These are phyloP conservation scores for Gymnopilus dilepis DNA, from an alignment of 768 basidiomycete species.

Conservation along the genomic window DNA sequence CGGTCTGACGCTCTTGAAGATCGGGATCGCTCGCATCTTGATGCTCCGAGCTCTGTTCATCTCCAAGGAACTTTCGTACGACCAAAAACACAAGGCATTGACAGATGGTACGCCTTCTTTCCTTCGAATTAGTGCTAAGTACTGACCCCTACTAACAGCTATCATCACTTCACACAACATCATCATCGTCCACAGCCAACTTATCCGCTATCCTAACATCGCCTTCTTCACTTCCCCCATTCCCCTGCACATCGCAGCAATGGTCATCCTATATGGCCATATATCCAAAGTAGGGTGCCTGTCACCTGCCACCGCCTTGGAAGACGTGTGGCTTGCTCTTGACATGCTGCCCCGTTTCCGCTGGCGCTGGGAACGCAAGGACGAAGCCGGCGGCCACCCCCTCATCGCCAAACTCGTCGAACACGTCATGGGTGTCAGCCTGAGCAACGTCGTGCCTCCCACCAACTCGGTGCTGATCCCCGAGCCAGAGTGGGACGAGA, in stretches of 20 bases:
- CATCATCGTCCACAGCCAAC: slow-evolving; percentile 82
- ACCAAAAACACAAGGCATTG: slow-evolving; percentile 70
- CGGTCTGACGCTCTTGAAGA: slow-evolving; percentile 81
- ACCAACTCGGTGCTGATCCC: slow-evolving; percentile 50
- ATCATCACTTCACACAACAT: slow-evolving; percentile 89
- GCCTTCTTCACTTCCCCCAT: slow-evolving; percentile 91
- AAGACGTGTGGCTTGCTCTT: slow-evolving; percentile 87
- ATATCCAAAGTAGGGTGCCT: slow-evolving; percentile 79
- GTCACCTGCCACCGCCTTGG: slow-evolving; percentile 66
- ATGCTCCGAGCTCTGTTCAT: slow-evolving; percentile 81
- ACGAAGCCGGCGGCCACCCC: slow-evolving; percentile 80
- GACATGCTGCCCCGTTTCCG: slow-evolving; percentile 89
- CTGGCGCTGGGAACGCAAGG: slow-evolving; percentile 92
- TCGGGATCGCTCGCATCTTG: slow-evolving; percentile 81
- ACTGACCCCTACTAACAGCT: slow-evolving; percentile 45
- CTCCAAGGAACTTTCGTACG: slow-evolving; percentile 70
- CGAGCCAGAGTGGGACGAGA: slow-evolving; percentile 63
- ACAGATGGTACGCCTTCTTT: slow-evolving; percentile 65
- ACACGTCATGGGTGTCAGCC: slow-evolving; percentile 75
- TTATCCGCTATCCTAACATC: slow-evolving; percentile 84
- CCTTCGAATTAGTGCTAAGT: background rate
- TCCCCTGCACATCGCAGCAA: slow-evolving; percentile 87
- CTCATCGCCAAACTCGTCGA: slow-evolving; percentile 83
- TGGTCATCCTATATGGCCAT: slow-evolving; percentile 89
- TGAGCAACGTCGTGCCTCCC: slow-evolving; percentile 61